A percentile compares a stretch with the other conserved stretches of the same genome.
Evolutionary conservation across 116 monocot genomes (phyloP).

Genomic region (Dioscorea cayenensis): DNA sequence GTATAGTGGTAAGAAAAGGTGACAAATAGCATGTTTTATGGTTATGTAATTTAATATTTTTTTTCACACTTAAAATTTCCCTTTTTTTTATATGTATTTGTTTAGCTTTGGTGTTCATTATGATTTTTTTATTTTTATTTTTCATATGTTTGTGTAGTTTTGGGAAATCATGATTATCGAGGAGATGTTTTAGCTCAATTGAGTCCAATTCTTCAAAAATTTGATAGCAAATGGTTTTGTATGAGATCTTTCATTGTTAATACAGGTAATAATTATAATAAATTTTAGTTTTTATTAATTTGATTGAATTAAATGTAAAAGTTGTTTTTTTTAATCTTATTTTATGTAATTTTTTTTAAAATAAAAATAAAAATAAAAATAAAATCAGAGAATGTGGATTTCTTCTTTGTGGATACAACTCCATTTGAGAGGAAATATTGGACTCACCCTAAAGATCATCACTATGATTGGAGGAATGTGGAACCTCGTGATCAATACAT

Average conservation of each 20-base stretch:
- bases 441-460: conserved; percentile 15
- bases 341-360: no score
- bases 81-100: background rate
- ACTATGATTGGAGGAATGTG: conserved; percentile 75
- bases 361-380: no score
- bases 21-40: no score
- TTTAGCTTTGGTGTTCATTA: no score
- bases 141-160: background rate
- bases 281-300: no score
- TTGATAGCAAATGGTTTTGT: conserved; percentile 17
- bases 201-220: conserved; percentile 8
- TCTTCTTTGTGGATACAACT: conserved; percentile 87
- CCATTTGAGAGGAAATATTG: conserved; percentile 70
- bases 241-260: conserved; percentile 18
- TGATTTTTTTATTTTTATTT: background rate
- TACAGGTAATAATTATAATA: conserved; percentile 24
- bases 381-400: conserved; percentile 47
- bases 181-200: conserved; percentile 17
- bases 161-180: conserved; percentile 25
- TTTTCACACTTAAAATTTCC: no score
- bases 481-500: conserved; percentile 56
- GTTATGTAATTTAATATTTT: no score
- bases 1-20: conserved; percentile 31
- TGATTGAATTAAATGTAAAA: no score
- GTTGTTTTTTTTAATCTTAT: no score